Evolutionary conservation across 225 moss, liverwort and hornwort species (phyloP), one percentile per base, ranked within the genome.

Genomic region (Thuidium tamariscinum): DNA sequence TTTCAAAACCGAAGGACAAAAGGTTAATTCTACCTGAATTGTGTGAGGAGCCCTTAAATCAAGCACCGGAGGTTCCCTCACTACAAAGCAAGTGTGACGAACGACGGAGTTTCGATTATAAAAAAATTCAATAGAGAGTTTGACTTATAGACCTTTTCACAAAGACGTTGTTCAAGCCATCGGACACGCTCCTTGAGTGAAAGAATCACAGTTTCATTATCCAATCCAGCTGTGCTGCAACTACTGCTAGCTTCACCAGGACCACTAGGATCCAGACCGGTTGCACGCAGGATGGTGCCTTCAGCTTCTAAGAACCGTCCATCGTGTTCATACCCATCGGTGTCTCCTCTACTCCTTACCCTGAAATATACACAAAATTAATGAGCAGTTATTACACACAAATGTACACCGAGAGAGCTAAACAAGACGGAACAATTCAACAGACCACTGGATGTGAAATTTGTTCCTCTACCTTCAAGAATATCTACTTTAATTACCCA

Each of bases 211-310:
- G 99, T 97, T 88, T 99, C 99, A 32, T 92, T 91, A 91, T 99
- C 99, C 81, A 99, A 87, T 81, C 96, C 99, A 21, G 92, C 94
- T 65, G 95, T 93, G 74, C 97, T 96, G 83, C 95, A 93, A 87
- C 97, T 99, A 78, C 99, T 99, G 91, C 99, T 96, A 48, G 99
- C 95, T 94, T 99, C 99, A 75, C 96, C 96, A 57, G 97, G 87
- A 78, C 97, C 95, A 84, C 94, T 97, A 13, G 91, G 89, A 89
- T 99, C 97, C 84, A 93, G 37, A 65, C 95, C 92, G 74, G 93
- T 93, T 46, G 93, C 92, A 65, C 96, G 95, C 93, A 99, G 83
- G 90, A 95, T 94, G 62, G 93, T 93, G 52, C 95, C 95, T 82
- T 99, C 99, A 48, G 93, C 95, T 92, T 99, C 99, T 69, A 95